Base-by-base conservation (phyloP, 2,329 filamentous ascomycete genomes). In the Venturia aucupariae region DNA sequence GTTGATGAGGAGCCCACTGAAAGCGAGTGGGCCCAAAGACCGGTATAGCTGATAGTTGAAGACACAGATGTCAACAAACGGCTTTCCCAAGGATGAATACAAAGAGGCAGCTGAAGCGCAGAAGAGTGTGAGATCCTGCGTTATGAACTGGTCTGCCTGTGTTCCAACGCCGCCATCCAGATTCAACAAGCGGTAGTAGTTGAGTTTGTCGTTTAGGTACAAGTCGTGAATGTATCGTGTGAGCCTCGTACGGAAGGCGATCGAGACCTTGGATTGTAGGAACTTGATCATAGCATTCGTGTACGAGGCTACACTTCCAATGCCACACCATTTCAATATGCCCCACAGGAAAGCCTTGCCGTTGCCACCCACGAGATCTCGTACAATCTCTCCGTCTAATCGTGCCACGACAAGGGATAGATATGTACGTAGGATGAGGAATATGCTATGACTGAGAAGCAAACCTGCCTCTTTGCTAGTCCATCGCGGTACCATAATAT, bases 241-340 rank as follows among this genome's bases (percentile, higher is more conserved):
- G 17, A 99, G 82, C 13, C 94, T 86, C 4, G 94, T 99, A 51
- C 94, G 87, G 82, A 99, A 99, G 41, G 95, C 93, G 69, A 99
- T 99, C 7, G 93, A 96, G 63, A 99, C 92, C 79, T 99, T 99
- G 61, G 90, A 93, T 76, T 99, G 93, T 67, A 99, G 83, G 77
- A 90, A 99, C 76, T 97, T 97, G 81, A 99, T 99, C 89, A 95
- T 97, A 64, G 93, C 92, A 75, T 99, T 99, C 61, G 93, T 97
- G 73, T 99, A 99, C 0, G 93, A 96, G 10, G 92, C 93, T 68
- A 97, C 87, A 2, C 90, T 90, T 51, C 94, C 94, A 42, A 99
- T 87, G 3, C 93, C 92, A 68, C 92, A 92, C 94, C 94, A 99
- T 81, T 97, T 97, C 60, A 88, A 75, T 59, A 99, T 88, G 6